These are phyloP conservation scores for Tuber magnatum DNA, from an alignment of 495 filamentous ascomycete species.

Conservation along the genomic window DNA sequence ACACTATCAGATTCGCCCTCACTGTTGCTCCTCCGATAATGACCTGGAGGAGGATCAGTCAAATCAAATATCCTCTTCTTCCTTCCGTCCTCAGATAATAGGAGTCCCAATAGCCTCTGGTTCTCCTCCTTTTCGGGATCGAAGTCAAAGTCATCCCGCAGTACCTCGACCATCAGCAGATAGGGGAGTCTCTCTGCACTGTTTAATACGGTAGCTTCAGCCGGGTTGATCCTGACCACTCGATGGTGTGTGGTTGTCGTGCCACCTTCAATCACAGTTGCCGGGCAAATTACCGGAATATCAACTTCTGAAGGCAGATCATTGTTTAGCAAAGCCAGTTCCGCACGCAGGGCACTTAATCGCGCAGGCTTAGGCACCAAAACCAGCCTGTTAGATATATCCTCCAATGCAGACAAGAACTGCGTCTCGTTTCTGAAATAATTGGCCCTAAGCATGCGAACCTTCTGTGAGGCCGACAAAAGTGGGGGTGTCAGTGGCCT, in stretches of 20 bases:
- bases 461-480: slow-evolving; percentile 52
- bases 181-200: slow-evolving; percentile 74
- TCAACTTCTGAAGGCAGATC: slow-evolving; percentile 70
- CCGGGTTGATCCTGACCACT: slow-evolving; percentile 67
- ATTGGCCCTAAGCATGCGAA: slow-evolving; percentile 59
- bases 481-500: slow-evolving; percentile 49
- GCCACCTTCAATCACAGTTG: slow-evolving; percentile 55
- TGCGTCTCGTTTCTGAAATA: slow-evolving; percentile 68
- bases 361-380: slow-evolving; percentile 66
- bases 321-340: slow-evolving; percentile 64
- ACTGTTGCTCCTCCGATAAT: slow-evolving; percentile 40
- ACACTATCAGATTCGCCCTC: slow-evolving; percentile 59
- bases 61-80: slow-evolving; percentile 65
- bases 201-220: slow-evolving; percentile 69
- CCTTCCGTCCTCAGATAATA: slow-evolving; percentile 54
- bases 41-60: slow-evolving; percentile 47
- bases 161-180: slow-evolving; percentile 66
- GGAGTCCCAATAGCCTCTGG: slow-evolving; percentile 52
- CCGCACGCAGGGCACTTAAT: slow-evolving; percentile 65
- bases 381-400: slow-evolving; percentile 68
- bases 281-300: slow-evolving; percentile 66
- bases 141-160: slow-evolving; percentile 68
- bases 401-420: slow-evolving; percentile 63
- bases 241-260: slow-evolving; percentile 63
- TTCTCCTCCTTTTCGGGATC: slow-evolving; percentile 61